Conservation (phyloP, 73 alveolate genomes). For the Stentor roeselii region DNA sequence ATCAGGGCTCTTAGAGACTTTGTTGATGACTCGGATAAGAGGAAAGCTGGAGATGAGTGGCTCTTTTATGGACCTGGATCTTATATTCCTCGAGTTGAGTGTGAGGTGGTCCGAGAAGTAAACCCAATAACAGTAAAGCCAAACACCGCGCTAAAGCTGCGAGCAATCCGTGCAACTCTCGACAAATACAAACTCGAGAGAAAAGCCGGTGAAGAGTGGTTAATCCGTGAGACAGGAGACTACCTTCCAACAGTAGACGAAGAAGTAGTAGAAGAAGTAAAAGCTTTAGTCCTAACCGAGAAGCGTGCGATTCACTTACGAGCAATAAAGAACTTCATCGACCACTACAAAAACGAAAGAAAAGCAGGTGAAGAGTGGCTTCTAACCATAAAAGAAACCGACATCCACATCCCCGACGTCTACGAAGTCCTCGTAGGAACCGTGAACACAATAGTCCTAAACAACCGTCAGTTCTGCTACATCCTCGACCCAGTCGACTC, state of each 20-base stretch:
- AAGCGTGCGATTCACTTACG: constrained; percentile 58
- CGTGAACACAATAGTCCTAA: constrained; percentile 50
- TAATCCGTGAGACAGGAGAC: constrained; percentile 61
- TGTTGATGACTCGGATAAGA: constrained; percentile 32
- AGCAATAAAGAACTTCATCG: constrained; percentile 62
- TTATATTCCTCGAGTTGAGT: constrained; percentile 66
- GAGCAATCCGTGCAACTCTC: constrained; percentile 47
- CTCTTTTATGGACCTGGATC: constrained; percentile 72
- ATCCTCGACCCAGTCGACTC: constrained; percentile 55
- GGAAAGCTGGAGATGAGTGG: constrained; percentile 78
- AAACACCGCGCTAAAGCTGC: constrained; percentile 54
- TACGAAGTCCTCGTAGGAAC: constrained; percentile 50
- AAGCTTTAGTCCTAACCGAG: constrained; percentile 60
- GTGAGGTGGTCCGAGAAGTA: constrained; percentile 32
- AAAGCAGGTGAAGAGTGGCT: constrained; percentile 85
- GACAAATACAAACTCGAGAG: constrained; percentile 58
- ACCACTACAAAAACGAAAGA: constrained; percentile 63
- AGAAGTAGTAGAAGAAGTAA: constrained; percentile 44
- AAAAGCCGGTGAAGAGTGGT: constrained; percentile 82
- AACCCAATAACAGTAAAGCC: constrained; percentile 54
- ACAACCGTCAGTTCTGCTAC: constrained; percentile 56
- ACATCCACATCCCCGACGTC: constrained; percentile 65
- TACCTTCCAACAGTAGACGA: constrained; percentile 68
- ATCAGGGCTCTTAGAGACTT: constrained; percentile 55
- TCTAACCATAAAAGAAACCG: constrained; percentile 58